These are phyloP conservation scores for Lipomyces sp. DNA, from an alignment of 805 yeast genomes.

Conservation along the genomic window DNA sequence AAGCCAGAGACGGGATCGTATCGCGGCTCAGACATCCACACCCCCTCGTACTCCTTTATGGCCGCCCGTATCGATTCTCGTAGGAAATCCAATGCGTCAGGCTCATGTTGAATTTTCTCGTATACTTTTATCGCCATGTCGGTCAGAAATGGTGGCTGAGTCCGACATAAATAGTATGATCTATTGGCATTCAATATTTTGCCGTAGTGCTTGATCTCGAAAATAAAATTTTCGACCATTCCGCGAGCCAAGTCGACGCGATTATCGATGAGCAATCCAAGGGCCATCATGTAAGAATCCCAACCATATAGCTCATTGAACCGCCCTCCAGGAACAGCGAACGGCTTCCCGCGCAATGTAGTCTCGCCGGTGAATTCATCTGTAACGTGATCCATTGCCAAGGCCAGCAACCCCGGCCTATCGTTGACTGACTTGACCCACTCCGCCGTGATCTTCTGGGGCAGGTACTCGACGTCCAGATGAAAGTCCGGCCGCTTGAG, in stretches of 20 bases:
- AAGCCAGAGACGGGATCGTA: slow-evolving; percentile 69
- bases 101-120: slow-evolving; percentile 45
- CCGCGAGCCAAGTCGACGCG: slow-evolving; percentile 73
- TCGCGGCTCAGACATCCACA: slow-evolving; percentile 78
- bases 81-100: slow-evolving; percentile 55
- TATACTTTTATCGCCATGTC: slow-evolving; percentile 80
- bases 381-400: slow-evolving; percentile 57
- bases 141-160: slow-evolving; percentile 95
- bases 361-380: slow-evolving; percentile 53
- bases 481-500: slow-evolving; percentile 51
- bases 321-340: slow-evolving; percentile 96
- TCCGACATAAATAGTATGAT: slow-evolving; percentile 81
- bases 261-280: slow-evolving; percentile 71
- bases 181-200: slow-evolving; percentile 92
- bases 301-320: slow-evolving; percentile 96
- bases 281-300: slow-evolving; percentile 92
- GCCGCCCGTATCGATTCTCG: slow-evolving; percentile 69
- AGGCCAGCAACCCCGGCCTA: slow-evolving; percentile 80
- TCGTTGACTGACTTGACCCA: slow-evolving; percentile 72
- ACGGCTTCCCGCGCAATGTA: slow-evolving; percentile 66
- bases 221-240: slow-evolving; percentile 88
- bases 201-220: slow-evolving; percentile 85
- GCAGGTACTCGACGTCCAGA: slow-evolving; percentile 74
- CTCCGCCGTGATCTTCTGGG: slow-evolving; percentile 69
- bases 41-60: slow-evolving; percentile 74